Evolutionary conservation across 805 yeast species (phyloP).

Genomic region (Torulaspora maleeae): DNA sequence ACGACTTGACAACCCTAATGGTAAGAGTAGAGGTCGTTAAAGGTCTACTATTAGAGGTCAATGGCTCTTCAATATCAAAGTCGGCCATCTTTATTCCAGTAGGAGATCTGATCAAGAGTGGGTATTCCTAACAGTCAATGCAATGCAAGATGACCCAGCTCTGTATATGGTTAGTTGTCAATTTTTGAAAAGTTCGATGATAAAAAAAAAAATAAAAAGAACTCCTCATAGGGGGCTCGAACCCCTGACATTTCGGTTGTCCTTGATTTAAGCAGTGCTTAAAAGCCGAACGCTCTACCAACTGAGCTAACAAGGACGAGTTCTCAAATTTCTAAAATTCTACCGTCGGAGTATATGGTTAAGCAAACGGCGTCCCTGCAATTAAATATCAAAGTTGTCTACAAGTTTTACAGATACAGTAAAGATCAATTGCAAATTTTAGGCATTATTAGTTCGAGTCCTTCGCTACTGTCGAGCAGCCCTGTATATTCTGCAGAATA

Average conservation of each 20-base stretch:
- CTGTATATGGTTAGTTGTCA: too few species aligned
- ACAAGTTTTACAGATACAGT: too few species aligned
- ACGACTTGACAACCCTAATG: conserved; percentile 81
- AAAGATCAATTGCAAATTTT: too few species aligned
- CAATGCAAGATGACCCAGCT: too few species aligned
- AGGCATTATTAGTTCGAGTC: too few species aligned
- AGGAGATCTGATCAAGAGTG: background rate
- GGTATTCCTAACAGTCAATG: background rate
- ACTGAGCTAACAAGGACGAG: conserved; percentile 58
- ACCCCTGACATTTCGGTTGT: conserved; percentile 47
- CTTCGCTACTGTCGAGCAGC: too few species aligned
- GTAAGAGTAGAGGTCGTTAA: conserved; percentile 67
- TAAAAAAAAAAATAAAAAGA: conserved; percentile 28
- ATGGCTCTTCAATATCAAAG: conserved; percentile 57
- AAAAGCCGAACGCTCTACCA: conserved; percentile 70
- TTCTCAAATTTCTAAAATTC: conserved; percentile 23
- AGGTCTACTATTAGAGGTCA: conserved; percentile 75
- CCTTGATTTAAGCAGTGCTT: conserved; percentile 39
- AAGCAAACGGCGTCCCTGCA: too few species aligned
- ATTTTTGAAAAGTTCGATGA: background rate
- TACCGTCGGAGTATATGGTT: too few species aligned
- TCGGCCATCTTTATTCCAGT: conserved; percentile 13
- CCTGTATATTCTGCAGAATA: too few species aligned
- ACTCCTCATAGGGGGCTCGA: conserved; percentile 51
- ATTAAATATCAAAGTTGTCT: too few species aligned